A percentile compares a stretch with the other conserved stretches of the same genome.
Conservation (phyloP, 176 grass and related monocot species). For the Themeda triandra region DNA sequence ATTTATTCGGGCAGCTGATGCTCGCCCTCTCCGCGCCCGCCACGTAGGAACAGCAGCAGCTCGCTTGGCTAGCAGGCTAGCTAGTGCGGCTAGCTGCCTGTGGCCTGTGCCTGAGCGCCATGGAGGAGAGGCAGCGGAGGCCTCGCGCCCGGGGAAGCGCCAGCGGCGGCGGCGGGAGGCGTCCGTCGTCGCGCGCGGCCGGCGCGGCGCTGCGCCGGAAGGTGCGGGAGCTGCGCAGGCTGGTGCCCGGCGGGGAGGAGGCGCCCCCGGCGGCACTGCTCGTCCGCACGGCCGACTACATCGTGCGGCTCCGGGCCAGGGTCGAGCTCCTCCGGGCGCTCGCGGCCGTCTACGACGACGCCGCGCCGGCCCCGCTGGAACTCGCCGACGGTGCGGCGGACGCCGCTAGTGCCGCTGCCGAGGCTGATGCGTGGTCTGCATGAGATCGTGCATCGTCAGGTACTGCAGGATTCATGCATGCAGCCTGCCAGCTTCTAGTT, state of each 20-base stretch:
- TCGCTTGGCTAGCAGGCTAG: neutral
- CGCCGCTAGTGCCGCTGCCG: neutral
- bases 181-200: conserved; percentile 8
- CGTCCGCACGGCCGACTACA: conserved; percentile 57
- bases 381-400: neutral
- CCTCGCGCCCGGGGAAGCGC: neutral
- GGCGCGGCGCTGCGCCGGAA: conserved; percentile 41
- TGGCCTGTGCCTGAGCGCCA: neutral
- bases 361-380: neutral
- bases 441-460: neutral
- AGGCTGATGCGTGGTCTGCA: neutral
- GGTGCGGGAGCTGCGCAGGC: conserved; percentile 68
- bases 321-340: conserved; percentile 53
- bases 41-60: neutral
- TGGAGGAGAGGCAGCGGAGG: conserved; percentile 5
- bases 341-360: conserved; percentile 35
- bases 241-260: conserved; percentile 52
- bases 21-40: neutral
- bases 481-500: neutral
- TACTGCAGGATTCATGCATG: neutral
- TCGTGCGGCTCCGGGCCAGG: conserved; percentile 47
- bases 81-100: neutral
- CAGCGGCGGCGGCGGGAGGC: neutral
- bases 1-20: neutral
- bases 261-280: conserved; percentile 45